Evolutionary conservation across 768 basidiomycete species (phyloP).

Genomic region (Boletus insuetus): DNA sequence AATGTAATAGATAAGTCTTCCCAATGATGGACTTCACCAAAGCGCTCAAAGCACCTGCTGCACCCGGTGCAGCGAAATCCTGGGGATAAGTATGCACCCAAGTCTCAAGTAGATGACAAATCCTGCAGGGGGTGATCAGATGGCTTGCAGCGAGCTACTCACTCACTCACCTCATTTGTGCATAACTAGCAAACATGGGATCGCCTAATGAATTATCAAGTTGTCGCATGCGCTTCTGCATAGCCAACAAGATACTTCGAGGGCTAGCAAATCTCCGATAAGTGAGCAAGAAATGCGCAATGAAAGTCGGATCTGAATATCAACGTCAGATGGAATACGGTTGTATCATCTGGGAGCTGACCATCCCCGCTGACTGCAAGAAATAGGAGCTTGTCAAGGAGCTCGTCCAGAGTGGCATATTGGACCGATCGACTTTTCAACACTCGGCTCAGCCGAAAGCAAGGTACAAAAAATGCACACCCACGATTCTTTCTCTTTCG

Average conservation of each 20-base stretch:
- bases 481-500: slow-evolving; percentile 52
- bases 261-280: slow-evolving; percentile 83
- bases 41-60: slow-evolving; percentile 68
- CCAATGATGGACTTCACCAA: slow-evolving; percentile 76
- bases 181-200: slow-evolving; percentile 84
- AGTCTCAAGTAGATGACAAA: slow-evolving; percentile 72
- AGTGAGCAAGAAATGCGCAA: slow-evolving; percentile 78
- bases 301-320: slow-evolving; percentile 65
- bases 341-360: slow-evolving; percentile 31
- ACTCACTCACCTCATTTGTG: slow-evolving; percentile 71
- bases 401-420: slow-evolving; percentile 74
- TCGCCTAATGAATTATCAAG: slow-evolving; percentile 70
- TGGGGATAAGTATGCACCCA: slow-evolving; percentile 77
- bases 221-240: slow-evolving; percentile 84
- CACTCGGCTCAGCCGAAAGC: slow-evolving; percentile 10
- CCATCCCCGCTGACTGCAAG: slow-evolving; percentile 83
- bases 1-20: slow-evolving; percentile 81
- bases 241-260: slow-evolving; percentile 74
- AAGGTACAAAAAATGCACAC: slow-evolving; percentile 21
- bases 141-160: not conserved
- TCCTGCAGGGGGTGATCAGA: slow-evolving; percentile 41
- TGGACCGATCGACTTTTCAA: slow-evolving; percentile 51
- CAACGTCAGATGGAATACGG: slow-evolving; percentile 8
- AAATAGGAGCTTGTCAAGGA: slow-evolving; percentile 80
- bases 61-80: slow-evolving; percentile 78